Conservation (phyloP, 495 filamentous ascomycete genomes). For the Penicillium macrosclerotiorum region DNA sequence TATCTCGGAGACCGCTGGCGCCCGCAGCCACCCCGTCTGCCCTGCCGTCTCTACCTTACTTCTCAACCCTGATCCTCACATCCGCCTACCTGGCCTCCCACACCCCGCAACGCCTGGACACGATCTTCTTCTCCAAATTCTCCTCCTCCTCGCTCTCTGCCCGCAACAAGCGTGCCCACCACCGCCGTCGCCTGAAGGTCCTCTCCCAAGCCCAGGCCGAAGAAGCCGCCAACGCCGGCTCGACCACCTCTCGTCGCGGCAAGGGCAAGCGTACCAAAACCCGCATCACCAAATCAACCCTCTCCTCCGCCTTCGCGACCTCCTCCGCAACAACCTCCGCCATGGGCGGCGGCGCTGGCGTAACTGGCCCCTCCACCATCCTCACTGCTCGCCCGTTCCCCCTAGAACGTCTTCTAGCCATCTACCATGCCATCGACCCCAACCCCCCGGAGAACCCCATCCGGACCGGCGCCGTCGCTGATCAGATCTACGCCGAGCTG, state of each 20-base stretch:
- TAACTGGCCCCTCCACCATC: slow-evolving; percentile 68
- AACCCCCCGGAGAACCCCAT: slow-evolving; percentile 58
- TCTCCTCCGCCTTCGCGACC: slow-evolving; percentile 40
- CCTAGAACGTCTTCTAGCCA: slow-evolving; percentile 82
- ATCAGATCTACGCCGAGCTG: slow-evolving; percentile 68
- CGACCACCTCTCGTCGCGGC: slow-evolving; percentile 30
- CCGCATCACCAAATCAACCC: slow-evolving; percentile 49
- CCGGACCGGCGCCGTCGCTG: slow-evolving; percentile 43
- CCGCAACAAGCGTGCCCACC: slow-evolving; percentile 53
- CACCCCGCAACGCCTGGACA: slow-evolving; percentile 75
- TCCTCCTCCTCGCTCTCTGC: slow-evolving; percentile 53
- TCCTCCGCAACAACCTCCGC: slow-evolving; percentile 41
- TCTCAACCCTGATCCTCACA: slow-evolving; percentile 77
- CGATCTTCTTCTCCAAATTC: slow-evolving; percentile 79
- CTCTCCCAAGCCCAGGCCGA: slow-evolving; percentile 44
- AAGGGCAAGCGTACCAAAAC: slow-evolving; percentile 43
- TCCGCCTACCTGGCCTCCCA: slow-evolving; percentile 91
- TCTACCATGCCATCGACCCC: slow-evolving; percentile 75
- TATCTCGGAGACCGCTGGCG: slow-evolving; percentile 21
- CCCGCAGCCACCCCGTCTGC: slow-evolving; percentile 35
- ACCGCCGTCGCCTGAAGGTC: slow-evolving; percentile 51
- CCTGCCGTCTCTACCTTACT: slow-evolving; percentile 63
- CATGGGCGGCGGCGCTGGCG: slow-evolving; percentile 29
- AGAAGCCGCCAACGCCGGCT: slow-evolving; percentile 31
- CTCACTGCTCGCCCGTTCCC: slow-evolving; percentile 77